These are phyloP conservation scores for Fulvia fulva DNA, from an alignment of 2,329 filamentous ascomycete genomes.

Conservation along the genomic window DNA sequence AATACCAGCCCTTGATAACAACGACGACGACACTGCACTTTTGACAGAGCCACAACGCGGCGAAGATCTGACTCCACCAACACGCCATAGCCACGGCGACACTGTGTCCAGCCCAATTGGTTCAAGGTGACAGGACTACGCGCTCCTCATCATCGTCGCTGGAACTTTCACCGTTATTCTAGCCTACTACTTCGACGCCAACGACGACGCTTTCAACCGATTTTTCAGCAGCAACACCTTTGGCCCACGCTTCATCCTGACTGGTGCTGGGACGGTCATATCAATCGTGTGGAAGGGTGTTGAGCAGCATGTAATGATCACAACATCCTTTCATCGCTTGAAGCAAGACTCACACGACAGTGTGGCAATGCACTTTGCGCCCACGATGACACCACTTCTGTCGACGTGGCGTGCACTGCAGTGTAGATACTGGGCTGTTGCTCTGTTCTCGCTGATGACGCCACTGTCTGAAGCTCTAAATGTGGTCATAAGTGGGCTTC, in stretches of 20 bases:
- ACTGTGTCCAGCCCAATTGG: constrained; percentile 2
- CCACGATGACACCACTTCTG: constrained; percentile 16
- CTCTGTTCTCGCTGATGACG: constrained; percentile 12
- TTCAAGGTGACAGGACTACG: constrained; percentile 13
- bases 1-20: background rate
- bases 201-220: constrained; percentile 18
- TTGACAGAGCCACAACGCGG: background rate
- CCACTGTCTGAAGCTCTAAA: constrained; percentile 16
- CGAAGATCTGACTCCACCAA: background rate
- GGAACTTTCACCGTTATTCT: constrained; percentile 18
- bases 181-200: constrained; percentile 17
- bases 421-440: constrained; percentile 13
- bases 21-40: background rate
- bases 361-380: constrained; percentile 14
- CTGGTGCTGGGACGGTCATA: constrained; percentile 16
- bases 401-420: constrained; percentile 11
- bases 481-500: constrained; percentile 19
- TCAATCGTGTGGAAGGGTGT: constrained; percentile 15
- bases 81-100: background rate
- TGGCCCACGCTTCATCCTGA: constrained; percentile 22
- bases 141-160: constrained; percentile 9
- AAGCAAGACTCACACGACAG: background rate
- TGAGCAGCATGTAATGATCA: constrained; percentile 17
- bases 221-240: constrained; percentile 23
- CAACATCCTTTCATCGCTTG: constrained; percentile 14